Conservation (phyloP, 192 early-diverging fungal genomes). For the Pilaira anomala region DNA sequence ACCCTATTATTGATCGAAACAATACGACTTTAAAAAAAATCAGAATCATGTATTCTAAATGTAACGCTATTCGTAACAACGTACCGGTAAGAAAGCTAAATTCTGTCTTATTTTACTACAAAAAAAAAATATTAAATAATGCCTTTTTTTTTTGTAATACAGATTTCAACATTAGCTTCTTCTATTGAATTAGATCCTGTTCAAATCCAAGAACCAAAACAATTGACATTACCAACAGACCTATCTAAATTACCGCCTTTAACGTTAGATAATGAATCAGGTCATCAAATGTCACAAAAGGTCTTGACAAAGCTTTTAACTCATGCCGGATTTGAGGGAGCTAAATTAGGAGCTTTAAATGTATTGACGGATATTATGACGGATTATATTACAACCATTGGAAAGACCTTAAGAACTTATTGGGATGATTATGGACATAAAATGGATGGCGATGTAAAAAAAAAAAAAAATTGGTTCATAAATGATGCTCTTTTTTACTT, state of each 20-base stretch:
- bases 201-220: background rate
- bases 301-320: conserved; percentile 65
- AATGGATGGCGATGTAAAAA: conserved; percentile 71
- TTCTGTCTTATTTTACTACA: no score
- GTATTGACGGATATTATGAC: conserved; percentile 74
- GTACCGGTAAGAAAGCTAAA: conserved; percentile 31
- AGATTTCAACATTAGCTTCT: conserved; percentile 3
- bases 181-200: conserved; percentile 4
- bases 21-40: conserved; percentile 41
- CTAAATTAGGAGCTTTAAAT: conserved; percentile 58
- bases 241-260: conserved; percentile 36
- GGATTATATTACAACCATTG: conserved; percentile 82
- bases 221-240: background rate
- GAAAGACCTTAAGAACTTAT: conserved; percentile 76
- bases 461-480: background rate
- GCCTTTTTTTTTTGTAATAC: background rate
- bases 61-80: conserved; percentile 36
- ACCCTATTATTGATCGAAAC: conserved; percentile 42
- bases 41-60: conserved; percentile 44
- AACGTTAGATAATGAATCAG: conserved; percentile 52
- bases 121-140: background rate
- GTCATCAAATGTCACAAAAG: conserved; percentile 59
- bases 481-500: background rate
- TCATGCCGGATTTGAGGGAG: conserved; percentile 90
- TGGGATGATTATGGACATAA: conserved; percentile 66